A percentile compares a stretch with the other conserved stretches of the same genome.
These are phyloP conservation scores for Mortierella sp. DNA, from an alignment of 371 early-diverging fungal genomes.

Conservation along the genomic window DNA sequence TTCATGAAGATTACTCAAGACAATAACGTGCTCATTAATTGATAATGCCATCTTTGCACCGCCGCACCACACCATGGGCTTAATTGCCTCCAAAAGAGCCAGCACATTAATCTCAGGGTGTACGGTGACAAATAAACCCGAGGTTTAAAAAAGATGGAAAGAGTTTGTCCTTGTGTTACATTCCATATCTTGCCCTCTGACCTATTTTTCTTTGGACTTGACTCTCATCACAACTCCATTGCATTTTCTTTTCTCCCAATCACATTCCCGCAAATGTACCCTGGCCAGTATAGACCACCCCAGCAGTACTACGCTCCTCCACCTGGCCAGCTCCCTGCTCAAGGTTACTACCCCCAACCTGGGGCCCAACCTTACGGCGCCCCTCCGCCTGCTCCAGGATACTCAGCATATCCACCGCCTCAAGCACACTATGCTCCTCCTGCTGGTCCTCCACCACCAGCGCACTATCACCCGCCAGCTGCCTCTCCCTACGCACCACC, in stretches of 20 bases:
- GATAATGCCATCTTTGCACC: no score
- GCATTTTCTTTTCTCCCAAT: background rate
- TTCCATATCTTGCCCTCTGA: background rate
- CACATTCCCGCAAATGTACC: slow-evolving; percentile 17
- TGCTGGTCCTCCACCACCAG: slow-evolving; percentile 1
- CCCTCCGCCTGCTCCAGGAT: background rate
- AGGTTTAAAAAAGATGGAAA: no score
- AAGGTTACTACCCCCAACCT: background rate
- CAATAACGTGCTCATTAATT: no score
- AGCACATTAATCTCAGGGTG: no score
- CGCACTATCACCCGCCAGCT: slow-evolving; percentile 8
- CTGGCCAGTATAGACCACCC: slow-evolving; percentile 31
- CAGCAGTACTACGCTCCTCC: slow-evolving; percentile 7
- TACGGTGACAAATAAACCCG: no score
- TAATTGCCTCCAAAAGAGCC: no score
- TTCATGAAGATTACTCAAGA: no score
- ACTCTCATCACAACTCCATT: background rate
- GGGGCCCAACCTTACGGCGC: background rate
- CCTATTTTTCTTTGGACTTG: background rate
- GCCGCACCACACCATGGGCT: no score
- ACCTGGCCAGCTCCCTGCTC: background rate
- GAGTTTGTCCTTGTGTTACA: background rate
- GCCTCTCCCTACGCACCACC: slow-evolving; percentile 28
- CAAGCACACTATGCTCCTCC: slow-evolving; percentile 6
- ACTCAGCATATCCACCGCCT: background rate